Evolutionary conservation across 768 basidiomycete species (phyloP), one percentile per base, ranked within the genome.

Genomic region (Serpula lacrymans): DNA sequence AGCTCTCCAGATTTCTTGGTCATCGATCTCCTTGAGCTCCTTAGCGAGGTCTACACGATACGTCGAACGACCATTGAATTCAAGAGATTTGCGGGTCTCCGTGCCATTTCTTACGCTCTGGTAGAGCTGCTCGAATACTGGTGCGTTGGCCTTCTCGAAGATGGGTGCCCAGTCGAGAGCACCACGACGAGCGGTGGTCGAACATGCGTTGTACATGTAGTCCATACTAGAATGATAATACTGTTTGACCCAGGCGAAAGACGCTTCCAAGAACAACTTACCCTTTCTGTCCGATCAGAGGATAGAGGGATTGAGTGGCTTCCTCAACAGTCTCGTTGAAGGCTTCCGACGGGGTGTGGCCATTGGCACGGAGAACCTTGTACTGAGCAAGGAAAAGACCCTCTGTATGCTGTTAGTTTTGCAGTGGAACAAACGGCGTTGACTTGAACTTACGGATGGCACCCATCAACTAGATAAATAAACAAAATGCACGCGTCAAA

Each of bases 241-340:
- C 36, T 5, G 26, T 39, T 23, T 28, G 17, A 37, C 6, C 18
- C 39, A 16, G 30, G 32, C 34, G 38, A 12, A 42, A 22, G 13
- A 37, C 31, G 18, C 14, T 25, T n/a, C n/a, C n/a, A n/a, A 34
- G 12, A 5, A 24, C 39, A 6, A 59, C 81, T 41, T 63, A 88
- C 85, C 92, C 93, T 63, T 96, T 87, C 58, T 85, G 78, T 51
- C 95, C 96, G 57, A 99, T 92, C 65, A 99, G 68, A 45, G 96
- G 96, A 75, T 90, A 97, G 49, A 99, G 82, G 27, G 92, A 95
- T 62, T 99, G 94, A 30, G 95, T 98, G n/a, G 96, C 96, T 72
- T 98, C 96, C 69, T 98, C 96, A 47, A 98, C 96, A 45, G 96
- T 98, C 76, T 99, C 96, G 68, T 99, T 98, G 82, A 99, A 98